These are phyloP conservation scores for Drechslerella coelobrocha DNA, from an alignment of 2,329 filamentous ascomycete species.

Conservation along the genomic window DNA sequence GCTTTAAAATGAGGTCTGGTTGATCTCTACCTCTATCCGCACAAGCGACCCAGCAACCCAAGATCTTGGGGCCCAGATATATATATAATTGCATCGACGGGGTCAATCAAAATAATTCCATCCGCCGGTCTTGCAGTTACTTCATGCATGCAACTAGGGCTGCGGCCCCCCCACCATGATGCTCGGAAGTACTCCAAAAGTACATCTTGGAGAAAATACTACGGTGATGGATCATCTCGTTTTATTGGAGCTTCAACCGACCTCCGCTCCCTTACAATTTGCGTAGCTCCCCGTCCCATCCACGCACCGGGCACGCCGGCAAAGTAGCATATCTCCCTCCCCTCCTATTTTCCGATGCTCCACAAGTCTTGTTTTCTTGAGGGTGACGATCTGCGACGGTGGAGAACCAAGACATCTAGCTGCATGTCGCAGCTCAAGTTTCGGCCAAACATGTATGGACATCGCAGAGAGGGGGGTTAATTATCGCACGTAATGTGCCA, in stretches of 20 bases:
- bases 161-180: neutral
- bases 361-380: slow-evolving; percentile 14
- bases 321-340: neutral
- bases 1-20: slow-evolving; percentile 39
- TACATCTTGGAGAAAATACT: neutral
- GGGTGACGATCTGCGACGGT: slow-evolving; percentile 31
- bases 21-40: slow-evolving; percentile 23
- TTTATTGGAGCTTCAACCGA: neutral
- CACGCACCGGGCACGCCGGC: neutral
- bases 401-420: slow-evolving; percentile 30
- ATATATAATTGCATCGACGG: neutral
- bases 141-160: neutral
- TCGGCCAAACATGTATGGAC: slow-evolving; percentile 11
- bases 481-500: slow-evolving; percentile 11
- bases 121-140: neutral
- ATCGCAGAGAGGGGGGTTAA: neutral
- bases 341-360: slow-evolving; percentile 10
- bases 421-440: slow-evolving; percentile 40
- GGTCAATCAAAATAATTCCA: neutral
- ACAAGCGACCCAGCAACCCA: slow-evolving; percentile 30
- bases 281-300: neutral
- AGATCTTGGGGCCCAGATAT: slow-evolving; percentile 14
- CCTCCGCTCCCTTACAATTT: neutral
- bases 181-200: neutral
- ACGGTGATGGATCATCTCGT: neutral